These are phyloP conservation scores for Dinochytrium kinnereticum DNA, from an alignment of 371 early-diverging fungal species.

Conservation along the genomic window DNA sequence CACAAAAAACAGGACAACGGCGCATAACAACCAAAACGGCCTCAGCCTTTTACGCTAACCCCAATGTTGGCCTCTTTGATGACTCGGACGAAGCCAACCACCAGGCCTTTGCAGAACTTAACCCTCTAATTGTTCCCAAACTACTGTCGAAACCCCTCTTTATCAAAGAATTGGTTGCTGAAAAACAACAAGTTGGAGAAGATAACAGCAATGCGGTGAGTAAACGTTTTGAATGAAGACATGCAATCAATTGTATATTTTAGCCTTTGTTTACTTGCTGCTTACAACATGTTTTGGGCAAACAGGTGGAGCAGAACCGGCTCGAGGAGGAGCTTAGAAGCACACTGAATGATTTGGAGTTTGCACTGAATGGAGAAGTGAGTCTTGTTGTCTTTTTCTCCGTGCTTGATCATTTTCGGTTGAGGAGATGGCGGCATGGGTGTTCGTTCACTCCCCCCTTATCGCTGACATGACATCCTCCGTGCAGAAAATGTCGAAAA, in stretches of 20 bases:
- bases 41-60: slow-evolving; percentile 10
- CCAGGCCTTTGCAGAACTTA: slow-evolving; percentile 38
- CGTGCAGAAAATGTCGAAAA: slow-evolving; percentile 7
- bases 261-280: neutral
- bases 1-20: slow-evolving; percentile 36
- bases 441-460: neutral
- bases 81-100: slow-evolving; percentile 25
- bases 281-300: neutral
- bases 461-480: neutral
- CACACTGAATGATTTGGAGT: slow-evolving; percentile 31
- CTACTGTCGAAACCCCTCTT: slow-evolving; percentile 38
- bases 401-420: no score
- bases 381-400: slow-evolving; percentile 3
- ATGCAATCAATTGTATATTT: neutral
- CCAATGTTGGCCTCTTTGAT: slow-evolving; percentile 6
- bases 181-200: slow-evolving; percentile 24
- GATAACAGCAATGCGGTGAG: slow-evolving; percentile 21
- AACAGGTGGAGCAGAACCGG: neutral
- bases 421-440: no score
- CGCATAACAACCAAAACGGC: slow-evolving; percentile 23
- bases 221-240: neutral
- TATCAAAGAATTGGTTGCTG: slow-evolving; percentile 28
- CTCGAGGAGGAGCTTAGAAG: slow-evolving; percentile 32
- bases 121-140: slow-evolving; percentile 47
- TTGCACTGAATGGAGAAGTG: slow-evolving; percentile 28